These are phyloP conservation scores for Endocalyx cinctus DNA, from an alignment of 2,329 filamentous ascomycete species.

Conservation along the genomic window DNA sequence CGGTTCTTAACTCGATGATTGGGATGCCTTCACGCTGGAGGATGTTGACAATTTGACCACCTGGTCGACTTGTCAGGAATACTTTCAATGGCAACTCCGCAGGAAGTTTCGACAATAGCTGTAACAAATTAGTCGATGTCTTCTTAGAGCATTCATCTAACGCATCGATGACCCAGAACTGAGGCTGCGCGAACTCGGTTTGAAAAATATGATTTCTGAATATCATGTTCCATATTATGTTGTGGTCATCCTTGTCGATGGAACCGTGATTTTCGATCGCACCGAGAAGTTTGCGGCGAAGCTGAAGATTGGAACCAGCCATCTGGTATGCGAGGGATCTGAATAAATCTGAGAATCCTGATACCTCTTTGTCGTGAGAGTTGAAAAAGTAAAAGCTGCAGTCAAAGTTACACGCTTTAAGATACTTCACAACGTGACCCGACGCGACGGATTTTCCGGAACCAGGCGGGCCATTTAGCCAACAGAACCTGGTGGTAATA, in stretches of 20 bases:
- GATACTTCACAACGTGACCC: slow-evolving; percentile 18
- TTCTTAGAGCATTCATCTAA: slow-evolving; percentile 15
- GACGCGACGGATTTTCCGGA: slow-evolving; percentile 22
- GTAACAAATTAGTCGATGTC: slow-evolving; percentile 6
- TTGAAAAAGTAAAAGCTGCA: slow-evolving; percentile 25
- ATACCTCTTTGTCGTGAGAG: slow-evolving; percentile 13
- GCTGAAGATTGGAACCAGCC: slow-evolving; percentile 14
- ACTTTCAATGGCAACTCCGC: slow-evolving; percentile 11
- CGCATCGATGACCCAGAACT: slow-evolving; percentile 21
- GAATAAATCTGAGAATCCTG: slow-evolving; percentile 8
- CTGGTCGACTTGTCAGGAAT: slow-evolving; percentile 18
- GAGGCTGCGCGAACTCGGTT: slow-evolving; percentile 9
- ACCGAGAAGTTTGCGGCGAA: slow-evolving; percentile 11
- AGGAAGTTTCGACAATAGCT: slow-evolving; percentile 14
- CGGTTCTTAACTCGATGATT: slow-evolving; percentile 11
- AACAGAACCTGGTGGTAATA: slow-evolving; percentile 10
- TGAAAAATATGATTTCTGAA: slow-evolving; percentile 16
- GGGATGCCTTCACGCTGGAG: slow-evolving; percentile 12
- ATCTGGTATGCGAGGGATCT: slow-evolving; percentile 19
- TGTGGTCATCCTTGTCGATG: slow-evolving; percentile 13
- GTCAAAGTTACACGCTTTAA: slow-evolving; percentile 16
- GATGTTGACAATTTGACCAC: slow-evolving; percentile 12
- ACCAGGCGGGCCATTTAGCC: slow-evolving; percentile 23
- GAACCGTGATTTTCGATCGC: slow-evolving; percentile 13
- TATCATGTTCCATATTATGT: slow-evolving; percentile 16